Percentiles rank a stretch among this genome's conserved stretches.
Conservation (phyloP, 495 filamentous ascomycete species). For the Baudoinia panamericana region DNA sequence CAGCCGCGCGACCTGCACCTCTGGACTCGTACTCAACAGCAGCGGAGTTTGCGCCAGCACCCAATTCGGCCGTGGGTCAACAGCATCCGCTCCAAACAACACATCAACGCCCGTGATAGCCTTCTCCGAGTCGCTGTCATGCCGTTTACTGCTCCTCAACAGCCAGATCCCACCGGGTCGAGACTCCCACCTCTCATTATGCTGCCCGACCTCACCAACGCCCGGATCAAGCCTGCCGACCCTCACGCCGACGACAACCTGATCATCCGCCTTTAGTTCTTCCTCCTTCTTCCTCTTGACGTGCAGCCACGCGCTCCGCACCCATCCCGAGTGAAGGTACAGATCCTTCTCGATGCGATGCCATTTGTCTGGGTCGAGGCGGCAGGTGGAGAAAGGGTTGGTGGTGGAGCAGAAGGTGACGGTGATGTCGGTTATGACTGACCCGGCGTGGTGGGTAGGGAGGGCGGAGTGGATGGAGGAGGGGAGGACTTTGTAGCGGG, state of each 20-base stretch:
- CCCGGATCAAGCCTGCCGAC: slow-evolving; percentile 66
- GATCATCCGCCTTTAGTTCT: slow-evolving; percentile 60
- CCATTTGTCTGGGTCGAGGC: slow-evolving; percentile 64
- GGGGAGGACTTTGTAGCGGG: slow-evolving; percentile 41
- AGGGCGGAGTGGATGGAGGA: slow-evolving; percentile 36
- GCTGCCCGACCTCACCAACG: slow-evolving; percentile 41
- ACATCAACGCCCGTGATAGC: slow-evolving; percentile 80
- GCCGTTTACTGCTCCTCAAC: slow-evolving; percentile 59
- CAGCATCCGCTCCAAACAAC: slow-evolving; percentile 84
- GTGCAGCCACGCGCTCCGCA: slow-evolving; percentile 70
- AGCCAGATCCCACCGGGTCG: slow-evolving; percentile 76
- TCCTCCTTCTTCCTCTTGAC: slow-evolving; percentile 80
- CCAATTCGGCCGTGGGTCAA: slow-evolving; percentile 78
- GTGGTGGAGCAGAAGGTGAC: slow-evolving; percentile 60
- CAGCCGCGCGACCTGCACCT: slow-evolving; percentile 53
- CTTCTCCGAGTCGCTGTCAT: slow-evolving; percentile 63
- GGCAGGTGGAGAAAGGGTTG: slow-evolving; percentile 67
- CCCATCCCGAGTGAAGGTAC: slow-evolving; percentile 59
- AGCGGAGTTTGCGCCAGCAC: slow-evolving; percentile 56
- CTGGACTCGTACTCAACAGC: slow-evolving; percentile 48
- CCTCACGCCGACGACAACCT: slow-evolving; percentile 69
- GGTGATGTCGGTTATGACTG: slow-evolving; percentile 71
- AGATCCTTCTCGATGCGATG: slow-evolving; percentile 84
- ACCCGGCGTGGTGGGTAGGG: slow-evolving; percentile 44
- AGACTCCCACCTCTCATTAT: slow-evolving; percentile 64